Percentiles rank a stretch among this genome's conserved stretches.
Evolutionary conservation across 31 red algal species (phyloP).

Genomic region (Asparagopsis taxiformis): DNA sequence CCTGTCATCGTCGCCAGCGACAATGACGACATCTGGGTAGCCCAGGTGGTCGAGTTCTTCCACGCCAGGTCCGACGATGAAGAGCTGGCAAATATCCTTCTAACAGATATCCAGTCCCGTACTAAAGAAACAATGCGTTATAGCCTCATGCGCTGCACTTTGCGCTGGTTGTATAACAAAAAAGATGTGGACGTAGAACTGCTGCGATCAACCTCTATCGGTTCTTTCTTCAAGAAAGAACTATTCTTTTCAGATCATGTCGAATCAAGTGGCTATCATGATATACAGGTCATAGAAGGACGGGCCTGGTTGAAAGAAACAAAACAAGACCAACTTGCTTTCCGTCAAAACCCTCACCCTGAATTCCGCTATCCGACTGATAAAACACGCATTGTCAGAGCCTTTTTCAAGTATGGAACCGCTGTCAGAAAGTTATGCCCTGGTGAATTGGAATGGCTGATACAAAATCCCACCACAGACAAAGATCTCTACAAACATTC

Average conservation of each 20-base stretch:
- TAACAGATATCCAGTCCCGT: background rate
- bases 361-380: background rate
- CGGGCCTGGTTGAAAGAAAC: background rate
- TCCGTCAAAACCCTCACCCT: background rate
- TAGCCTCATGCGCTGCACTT: constrained; percentile 24
- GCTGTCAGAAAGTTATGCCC: background rate
- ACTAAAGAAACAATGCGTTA: background rate
- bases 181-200: constrained; percentile 6
- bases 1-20: constrained; percentile 36
- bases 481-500: background rate
- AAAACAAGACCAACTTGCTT: background rate
- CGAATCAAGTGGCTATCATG: constrained; percentile 2
- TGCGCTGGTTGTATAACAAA: constrained; percentile 53
- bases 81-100: constrained; percentile 13
- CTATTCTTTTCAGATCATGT: constrained; percentile 13
- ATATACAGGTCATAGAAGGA: constrained; percentile 6
- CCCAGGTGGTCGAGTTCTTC: constrained; percentile 48
- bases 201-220: background rate
- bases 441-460: background rate
- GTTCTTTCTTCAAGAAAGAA: background rate
- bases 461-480: background rate
- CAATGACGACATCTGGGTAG: constrained; percentile 28
- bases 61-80: constrained; percentile 17
- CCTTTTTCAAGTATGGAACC: background rate
- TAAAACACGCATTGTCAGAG: background rate